phyloP scores from a whole-genome alignment of 371 early-diverging fungal species.

The Batkoa obscura region DNA sequence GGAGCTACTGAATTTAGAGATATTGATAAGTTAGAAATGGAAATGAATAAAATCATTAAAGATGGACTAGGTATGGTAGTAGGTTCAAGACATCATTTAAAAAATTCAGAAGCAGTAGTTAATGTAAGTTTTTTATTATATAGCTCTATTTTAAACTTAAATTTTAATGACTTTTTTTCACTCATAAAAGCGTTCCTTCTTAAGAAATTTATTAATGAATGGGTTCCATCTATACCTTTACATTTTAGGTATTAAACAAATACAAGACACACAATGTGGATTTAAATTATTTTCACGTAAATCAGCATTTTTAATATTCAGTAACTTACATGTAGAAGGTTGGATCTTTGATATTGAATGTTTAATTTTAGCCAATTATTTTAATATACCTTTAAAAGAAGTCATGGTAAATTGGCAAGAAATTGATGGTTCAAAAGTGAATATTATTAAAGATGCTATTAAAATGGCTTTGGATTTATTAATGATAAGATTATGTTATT shows the following conservation, averaged over 20 bases:
- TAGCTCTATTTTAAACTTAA: neutral
- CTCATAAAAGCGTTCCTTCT: constrained; percentile 44
- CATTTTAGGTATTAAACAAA: constrained; percentile 59
- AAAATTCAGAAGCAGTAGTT: constrained; percentile 77
- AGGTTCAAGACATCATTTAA: constrained; percentile 81
- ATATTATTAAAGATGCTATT: constrained; percentile 64
- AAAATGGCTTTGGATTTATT: constrained; percentile 79
- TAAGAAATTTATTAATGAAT: constrained; percentile 81
- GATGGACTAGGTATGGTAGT: constrained; percentile 49
- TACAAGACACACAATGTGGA: constrained; percentile 91
- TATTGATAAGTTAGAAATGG: constrained; percentile 32
- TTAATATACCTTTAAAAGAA: constrained; percentile 55
- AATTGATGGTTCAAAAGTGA: constrained; percentile 84
- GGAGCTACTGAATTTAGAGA: constrained; percentile 84
- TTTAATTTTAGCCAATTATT: constrained; percentile 50
- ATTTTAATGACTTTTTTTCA: neutral
- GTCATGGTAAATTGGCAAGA: constrained; percentile 92
- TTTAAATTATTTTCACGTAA: constrained; percentile 79
- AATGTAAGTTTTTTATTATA: constrained; percentile 33
- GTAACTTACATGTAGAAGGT: constrained; percentile 80
- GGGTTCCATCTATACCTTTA: constrained; percentile 75
- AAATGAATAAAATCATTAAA: constrained; percentile 16
- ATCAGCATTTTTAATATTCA: constrained; percentile 57
- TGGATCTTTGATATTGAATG: constrained; percentile 96
- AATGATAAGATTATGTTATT: constrained; percentile 65